phyloP scores from a whole-genome alignment of 768 basidiomycete genomes.

The Boletus pseudo-olivaceus region DNA sequence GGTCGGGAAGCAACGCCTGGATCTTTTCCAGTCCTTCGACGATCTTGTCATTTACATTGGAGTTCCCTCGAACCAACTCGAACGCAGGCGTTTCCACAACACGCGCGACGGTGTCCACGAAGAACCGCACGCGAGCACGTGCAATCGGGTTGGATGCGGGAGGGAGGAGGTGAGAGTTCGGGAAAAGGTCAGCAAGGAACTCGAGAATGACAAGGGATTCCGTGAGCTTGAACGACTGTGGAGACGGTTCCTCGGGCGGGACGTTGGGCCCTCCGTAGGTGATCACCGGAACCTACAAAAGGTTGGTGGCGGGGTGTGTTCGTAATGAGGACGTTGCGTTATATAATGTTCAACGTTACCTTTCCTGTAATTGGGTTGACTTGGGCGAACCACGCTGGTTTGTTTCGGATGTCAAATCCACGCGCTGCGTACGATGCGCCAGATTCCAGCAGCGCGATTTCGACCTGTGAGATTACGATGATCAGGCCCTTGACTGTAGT shows the following conservation, averaged over 20 bases:
- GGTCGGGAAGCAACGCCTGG: constrained; percentile 20
- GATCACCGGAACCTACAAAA: constrained; percentile 49
- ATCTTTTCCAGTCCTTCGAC: neutral
- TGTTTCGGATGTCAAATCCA: constrained; percentile 57
- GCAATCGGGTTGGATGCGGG: constrained; percentile 40
- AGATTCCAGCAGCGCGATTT: constrained; percentile 57
- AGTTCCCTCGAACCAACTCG: neutral
- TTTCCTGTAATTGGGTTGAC: constrained; percentile 60
- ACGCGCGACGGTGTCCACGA: constrained; percentile 50
- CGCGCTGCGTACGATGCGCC: constrained; percentile 45
- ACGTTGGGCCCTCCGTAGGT: constrained; percentile 55
- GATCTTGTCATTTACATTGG: constrained; percentile 24
- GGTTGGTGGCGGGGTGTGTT: neutral
- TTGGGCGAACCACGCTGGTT: constrained; percentile 64
- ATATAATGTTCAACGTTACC: constrained; percentile 36
- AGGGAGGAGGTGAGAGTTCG: constrained; percentile 46
- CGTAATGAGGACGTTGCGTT: neutral
- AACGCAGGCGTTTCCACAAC: neutral
- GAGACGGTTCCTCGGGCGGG: constrained; percentile 52
- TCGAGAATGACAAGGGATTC: constrained; percentile 65
- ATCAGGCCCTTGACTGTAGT: neutral
- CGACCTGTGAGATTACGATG: constrained; percentile 38
- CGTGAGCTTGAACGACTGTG: constrained; percentile 55
- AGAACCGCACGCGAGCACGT: constrained; percentile 58
- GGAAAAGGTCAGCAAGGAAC: constrained; percentile 59